Conservation (phyloP, 805 yeast species). For the Saccharomycopsis microspora region DNA sequence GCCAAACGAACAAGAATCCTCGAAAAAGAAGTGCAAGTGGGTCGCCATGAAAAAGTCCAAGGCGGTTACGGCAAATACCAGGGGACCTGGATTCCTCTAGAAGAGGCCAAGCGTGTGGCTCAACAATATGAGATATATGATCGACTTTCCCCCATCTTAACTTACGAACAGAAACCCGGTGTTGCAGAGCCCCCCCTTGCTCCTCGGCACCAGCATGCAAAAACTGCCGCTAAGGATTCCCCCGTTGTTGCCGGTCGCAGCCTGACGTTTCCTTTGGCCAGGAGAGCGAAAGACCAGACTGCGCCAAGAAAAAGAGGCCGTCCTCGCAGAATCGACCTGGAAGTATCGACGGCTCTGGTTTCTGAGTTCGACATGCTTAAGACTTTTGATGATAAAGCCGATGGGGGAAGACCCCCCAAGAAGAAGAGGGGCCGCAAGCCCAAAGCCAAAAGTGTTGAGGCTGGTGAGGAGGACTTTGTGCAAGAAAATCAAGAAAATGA, state of each 20-base stretch:
- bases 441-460: neutral
- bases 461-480: neutral
- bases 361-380: slow-evolving; percentile 4
- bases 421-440: slow-evolving; percentile 16
- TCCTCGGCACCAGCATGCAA: slow-evolving; percentile 29
- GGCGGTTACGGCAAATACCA: slow-evolving; percentile 97
- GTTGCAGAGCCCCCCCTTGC: slow-evolving; percentile 44
- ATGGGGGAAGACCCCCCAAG: slow-evolving; percentile 4
- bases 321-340: slow-evolving; percentile 16
- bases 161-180: slow-evolving; percentile 48
- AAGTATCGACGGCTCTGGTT: neutral
- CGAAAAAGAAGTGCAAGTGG: slow-evolving; percentile 87
- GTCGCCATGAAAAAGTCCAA: slow-evolving; percentile 85
- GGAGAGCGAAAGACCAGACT: slow-evolving; percentile 16
- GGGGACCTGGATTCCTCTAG: slow-evolving; percentile 92
- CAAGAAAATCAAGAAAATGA: neutral
- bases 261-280: neutral
- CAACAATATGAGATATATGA: slow-evolving; percentile 38
- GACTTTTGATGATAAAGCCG: slow-evolving; percentile 11
- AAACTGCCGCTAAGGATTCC: slow-evolving; percentile 1
- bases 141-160: slow-evolving; percentile 48
- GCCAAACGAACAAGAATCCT: slow-evolving; percentile 87
- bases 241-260: slow-evolving; percentile 9
- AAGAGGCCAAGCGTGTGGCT: slow-evolving; percentile 60
- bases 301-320: slow-evolving; percentile 20